Percentiles rank a stretch among this genome's conserved stretches.
Evolutionary conservation across 1,284 basidiomycete genomes (phyloP).

Genomic region (Cutaneotrichosporon spelunceum): DNA sequence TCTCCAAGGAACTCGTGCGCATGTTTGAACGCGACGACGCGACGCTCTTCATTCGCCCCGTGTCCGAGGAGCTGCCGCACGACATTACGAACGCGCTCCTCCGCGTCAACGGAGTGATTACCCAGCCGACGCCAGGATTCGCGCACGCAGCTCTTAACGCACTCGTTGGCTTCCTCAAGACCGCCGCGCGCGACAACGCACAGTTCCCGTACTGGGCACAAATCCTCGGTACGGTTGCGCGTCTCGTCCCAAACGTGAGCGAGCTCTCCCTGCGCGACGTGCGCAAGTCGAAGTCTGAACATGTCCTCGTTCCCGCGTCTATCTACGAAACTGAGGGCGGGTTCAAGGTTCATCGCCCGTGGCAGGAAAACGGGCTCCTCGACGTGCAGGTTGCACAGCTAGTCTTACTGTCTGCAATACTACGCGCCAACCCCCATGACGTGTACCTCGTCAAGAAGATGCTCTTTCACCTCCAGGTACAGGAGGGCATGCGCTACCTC

Average conservation of each 20-base stretch:
- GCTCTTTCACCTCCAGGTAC: conserved; percentile 59
- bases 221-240: conserved; percentile 60
- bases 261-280: conserved; percentile 71
- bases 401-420: conserved; percentile 62
- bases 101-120: conserved; percentile 57
- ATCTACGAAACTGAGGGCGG: conserved; percentile 57
- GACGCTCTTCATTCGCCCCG: conserved; percentile 57
- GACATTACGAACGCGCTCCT: conserved; percentile 57
- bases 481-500: conserved; percentile 31
- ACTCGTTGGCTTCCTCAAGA: conserved; percentile 66
- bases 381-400: conserved; percentile 71
- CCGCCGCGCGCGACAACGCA: conserved; percentile 55
- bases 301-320: conserved; percentile 61
- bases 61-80: conserved; percentile 61
- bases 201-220: conserved; percentile 58
- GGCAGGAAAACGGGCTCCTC: conserved; percentile 57
- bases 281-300: conserved; percentile 68
- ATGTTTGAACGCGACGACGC: conserved; percentile 74
- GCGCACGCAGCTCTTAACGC: conserved; percentile 67
- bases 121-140: conserved; percentile 62
- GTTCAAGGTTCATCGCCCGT: conserved; percentile 49
- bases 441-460: conserved; percentile 68
- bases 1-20: conserved; percentile 60
- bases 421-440: conserved; percentile 67
- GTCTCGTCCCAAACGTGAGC: conserved; percentile 62